Evolutionary conservation across 306 rosid species (phyloP).

Genomic region (Boehmeria nivea): DNA sequence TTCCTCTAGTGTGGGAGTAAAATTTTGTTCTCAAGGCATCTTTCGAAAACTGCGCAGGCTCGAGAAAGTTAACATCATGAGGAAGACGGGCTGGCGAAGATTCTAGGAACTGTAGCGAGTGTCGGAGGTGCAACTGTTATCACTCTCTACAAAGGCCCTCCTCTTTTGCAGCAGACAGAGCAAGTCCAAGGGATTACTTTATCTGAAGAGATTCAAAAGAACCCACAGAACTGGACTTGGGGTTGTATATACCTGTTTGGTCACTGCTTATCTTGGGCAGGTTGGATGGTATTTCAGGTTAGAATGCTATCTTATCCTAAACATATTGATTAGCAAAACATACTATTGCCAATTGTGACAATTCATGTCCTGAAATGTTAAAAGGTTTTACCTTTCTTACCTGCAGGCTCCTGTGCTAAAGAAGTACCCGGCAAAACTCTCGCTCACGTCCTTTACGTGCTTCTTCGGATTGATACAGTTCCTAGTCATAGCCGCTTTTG

Average conservation of each 20-base stretch:
- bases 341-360: neutral
- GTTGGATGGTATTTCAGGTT: constrained; percentile 79
- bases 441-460: constrained; percentile 54
- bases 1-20: neutral
- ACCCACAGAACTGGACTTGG: constrained; percentile 52
- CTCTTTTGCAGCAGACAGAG: constrained; percentile 39
- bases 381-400: neutral
- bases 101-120: constrained; percentile 63
- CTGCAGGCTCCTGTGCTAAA: constrained; percentile 61
- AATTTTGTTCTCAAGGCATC: neutral
- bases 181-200: constrained; percentile 24
- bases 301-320: neutral
- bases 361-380: neutral
- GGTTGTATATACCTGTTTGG: constrained; percentile 65
- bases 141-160: constrained; percentile 72
- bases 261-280: constrained; percentile 73
- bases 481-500: constrained; percentile 54
- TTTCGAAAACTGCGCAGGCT: constrained; percentile 30
- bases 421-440: constrained; percentile 58
- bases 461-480: constrained; percentile 76
- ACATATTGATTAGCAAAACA: neutral
- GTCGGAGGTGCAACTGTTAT: constrained; percentile 64
- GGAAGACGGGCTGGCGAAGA: constrained; percentile 65
- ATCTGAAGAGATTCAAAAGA: constrained; percentile 31
- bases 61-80: constrained; percentile 44